Evolutionary conservation across 257 asterid species (phyloP).

Genomic region (Avicennia marina): DNA sequence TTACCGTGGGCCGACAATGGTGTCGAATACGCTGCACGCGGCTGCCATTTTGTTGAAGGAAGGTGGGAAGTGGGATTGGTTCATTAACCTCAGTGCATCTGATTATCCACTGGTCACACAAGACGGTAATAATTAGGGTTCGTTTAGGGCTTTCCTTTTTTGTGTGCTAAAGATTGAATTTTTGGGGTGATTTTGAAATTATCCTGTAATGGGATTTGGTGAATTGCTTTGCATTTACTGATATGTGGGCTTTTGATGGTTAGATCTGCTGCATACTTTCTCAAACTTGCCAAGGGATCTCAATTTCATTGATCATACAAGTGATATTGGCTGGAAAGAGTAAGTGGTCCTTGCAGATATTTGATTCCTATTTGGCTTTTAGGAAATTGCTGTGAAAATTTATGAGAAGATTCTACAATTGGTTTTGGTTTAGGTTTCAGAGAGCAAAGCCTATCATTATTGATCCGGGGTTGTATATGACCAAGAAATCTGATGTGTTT

Average conservation of each 20-base stretch:
- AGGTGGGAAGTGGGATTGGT: constrained; percentile 96
- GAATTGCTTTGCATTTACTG: constrained; percentile 1
- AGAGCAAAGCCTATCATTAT: constrained; percentile 86
- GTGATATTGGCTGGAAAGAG: constrained; percentile 97
- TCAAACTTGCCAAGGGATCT: constrained; percentile 83
- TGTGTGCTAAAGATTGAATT: background rate
- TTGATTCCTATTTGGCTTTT: background rate
- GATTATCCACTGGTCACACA: constrained; percentile 92
- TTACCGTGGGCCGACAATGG: constrained; percentile 95
- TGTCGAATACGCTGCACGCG: constrained; percentile 91
- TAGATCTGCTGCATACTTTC: constrained; percentile 82
- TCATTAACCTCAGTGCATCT: constrained; percentile 79
- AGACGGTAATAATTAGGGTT: constrained; percentile 48
- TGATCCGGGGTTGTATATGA: constrained; percentile 87
- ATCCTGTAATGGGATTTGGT: background rate
- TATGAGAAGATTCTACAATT: background rate
- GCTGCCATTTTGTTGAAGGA: constrained; percentile 83
- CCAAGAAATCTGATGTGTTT: constrained; percentile 71
- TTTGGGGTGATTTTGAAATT: background rate
- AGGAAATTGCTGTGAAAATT: constrained; percentile 11
- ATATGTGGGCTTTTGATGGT: constrained; percentile 17
- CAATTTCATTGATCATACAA: constrained; percentile 85
- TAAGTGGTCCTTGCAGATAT: constrained; percentile 31
- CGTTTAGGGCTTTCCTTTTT: background rate
- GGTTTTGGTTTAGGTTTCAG: constrained; percentile 45